These are phyloP conservation scores for Akebia trifoliata DNA, from an alignment of 164 flowering plant species.

Conservation along the genomic window DNA sequence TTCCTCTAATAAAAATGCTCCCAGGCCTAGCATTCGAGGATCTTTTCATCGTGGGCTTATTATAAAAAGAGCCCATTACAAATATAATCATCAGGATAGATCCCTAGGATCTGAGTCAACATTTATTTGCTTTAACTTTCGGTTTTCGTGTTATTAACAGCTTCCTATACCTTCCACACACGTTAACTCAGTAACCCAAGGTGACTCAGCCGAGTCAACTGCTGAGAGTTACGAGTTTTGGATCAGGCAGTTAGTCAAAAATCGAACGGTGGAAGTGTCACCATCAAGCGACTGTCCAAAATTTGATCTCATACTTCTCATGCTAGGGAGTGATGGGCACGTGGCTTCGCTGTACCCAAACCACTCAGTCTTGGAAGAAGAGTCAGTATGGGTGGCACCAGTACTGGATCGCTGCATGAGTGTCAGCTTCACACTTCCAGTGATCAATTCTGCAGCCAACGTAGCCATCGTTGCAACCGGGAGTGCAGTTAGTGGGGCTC, in stretches of 20 bases:
- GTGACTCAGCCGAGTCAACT: conserved; percentile 30
- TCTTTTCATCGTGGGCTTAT: too few relatives aligned
- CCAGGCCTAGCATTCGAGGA: too few relatives aligned
- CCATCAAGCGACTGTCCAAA: conserved; percentile 27
- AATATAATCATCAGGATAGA: too few relatives aligned
- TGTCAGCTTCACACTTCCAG: conserved; percentile 33
- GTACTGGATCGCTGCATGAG: conserved; percentile 19
- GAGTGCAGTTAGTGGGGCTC: conserved; percentile 11
- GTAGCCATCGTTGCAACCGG: conserved; percentile 30
- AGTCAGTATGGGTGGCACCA: conserved; percentile 26
- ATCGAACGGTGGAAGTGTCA: conserved; percentile 33
- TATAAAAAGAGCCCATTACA: too few relatives aligned
- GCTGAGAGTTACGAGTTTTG: conserved; percentile 36
- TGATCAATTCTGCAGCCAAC: conserved; percentile 34
- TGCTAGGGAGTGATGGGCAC: conserved; percentile 26
- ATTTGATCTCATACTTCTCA: conserved; percentile 30
- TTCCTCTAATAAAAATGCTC: too few relatives aligned
- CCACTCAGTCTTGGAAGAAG: conserved; percentile 18
- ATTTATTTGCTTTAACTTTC: too few relatives aligned
- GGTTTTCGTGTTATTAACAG: too few relatives aligned
- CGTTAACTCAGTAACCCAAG: conserved; percentile 24
- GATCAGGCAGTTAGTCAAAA: conserved; percentile 36
- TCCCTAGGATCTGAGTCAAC: too few relatives aligned
- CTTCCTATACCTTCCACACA: conserved; percentile 30
- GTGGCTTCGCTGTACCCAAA: conserved; percentile 26